A percentile compares a stretch with the other conserved stretches of the same genome.
Evolutionary conservation across 805 yeast genomes (phyloP).

Genomic region (Myxozyma geophila): DNA sequence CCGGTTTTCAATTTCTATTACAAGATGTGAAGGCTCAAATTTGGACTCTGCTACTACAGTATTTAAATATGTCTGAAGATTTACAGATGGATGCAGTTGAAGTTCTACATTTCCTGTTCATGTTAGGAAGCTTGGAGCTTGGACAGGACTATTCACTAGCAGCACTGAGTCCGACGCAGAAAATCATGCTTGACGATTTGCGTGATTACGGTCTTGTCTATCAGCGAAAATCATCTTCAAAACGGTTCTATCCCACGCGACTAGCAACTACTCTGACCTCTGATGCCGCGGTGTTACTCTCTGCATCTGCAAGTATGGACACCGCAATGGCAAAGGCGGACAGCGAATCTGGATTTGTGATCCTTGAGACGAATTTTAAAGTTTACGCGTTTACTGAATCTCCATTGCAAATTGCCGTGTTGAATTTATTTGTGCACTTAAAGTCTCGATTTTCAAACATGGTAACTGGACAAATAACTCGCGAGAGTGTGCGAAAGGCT

Average conservation of each 20-base stretch:
- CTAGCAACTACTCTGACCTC: slow-evolving; percentile 88
- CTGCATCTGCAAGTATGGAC: slow-evolving; percentile 77
- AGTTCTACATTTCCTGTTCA: slow-evolving; percentile 88
- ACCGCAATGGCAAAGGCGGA: slow-evolving; percentile 54
- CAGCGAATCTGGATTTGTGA: slow-evolving; percentile 64
- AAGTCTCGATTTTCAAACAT: slow-evolving; percentile 85
- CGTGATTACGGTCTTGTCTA: slow-evolving; percentile 90
- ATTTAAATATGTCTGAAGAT: slow-evolving; percentile 80
- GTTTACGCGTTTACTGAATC: slow-evolving; percentile 62
- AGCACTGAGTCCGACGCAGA: slow-evolving; percentile 77
- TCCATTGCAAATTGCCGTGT: slow-evolving; percentile 90
- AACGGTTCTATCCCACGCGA: slow-evolving; percentile 85
- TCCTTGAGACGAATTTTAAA: slow-evolving; percentile 92
- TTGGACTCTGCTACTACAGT: slow-evolving; percentile 89
- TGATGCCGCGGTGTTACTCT: slow-evolving; percentile 69
- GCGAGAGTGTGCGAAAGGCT: slow-evolving; percentile 89
- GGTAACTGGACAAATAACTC: slow-evolving; percentile 90
- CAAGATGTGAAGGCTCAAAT: slow-evolving; percentile 94
- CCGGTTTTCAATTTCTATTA: slow-evolving; percentile 89
- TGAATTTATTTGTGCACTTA: slow-evolving; percentile 84
- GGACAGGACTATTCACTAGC: slow-evolving; percentile 82
- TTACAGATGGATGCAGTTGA: slow-evolving; percentile 95
- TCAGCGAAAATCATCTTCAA: slow-evolving; percentile 58
- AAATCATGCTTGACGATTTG: slow-evolving; percentile 83
- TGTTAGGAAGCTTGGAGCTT: slow-evolving; percentile 88